Evolutionary conservation across 2,329 filamentous ascomycete species (phyloP), one percentile per base, ranked within the genome.

Genomic region (Fusarium beomiforme): DNA sequence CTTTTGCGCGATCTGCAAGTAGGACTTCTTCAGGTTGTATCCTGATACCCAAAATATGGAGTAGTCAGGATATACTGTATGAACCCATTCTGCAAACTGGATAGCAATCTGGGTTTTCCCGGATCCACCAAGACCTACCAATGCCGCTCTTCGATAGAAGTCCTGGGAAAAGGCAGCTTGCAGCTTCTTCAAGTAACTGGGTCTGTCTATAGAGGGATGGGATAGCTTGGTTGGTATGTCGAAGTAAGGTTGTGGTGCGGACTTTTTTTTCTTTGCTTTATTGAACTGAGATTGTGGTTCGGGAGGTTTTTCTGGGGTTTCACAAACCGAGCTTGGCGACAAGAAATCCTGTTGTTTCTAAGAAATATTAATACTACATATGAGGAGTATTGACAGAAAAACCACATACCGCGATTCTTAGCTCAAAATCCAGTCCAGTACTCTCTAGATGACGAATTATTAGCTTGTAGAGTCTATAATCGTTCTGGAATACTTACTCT

Each of bases 311-410:
- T 19, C 36, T 37, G 19, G 10, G 4, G 9, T n/a, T 10, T n/a
- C 9, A 16, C 14, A 16, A 24, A 6, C 23, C 10, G 8, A 6
- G 13, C 14, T 23, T 6, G 14, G 8, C 6, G 6, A 7, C 1
- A 6, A 0, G 21, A 23, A 4, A 16, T 23, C 12, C 4, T 42
- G 14, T 17, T 23, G 1, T 2, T 5, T 13, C 41, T 42, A 8
- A 10, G 6, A 42, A 11, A 23, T 14, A 23, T 42, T 3, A 41
- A 21, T 16, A 16, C 39, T n/a, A n/a, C n/a, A n/a, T n/a, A n/a
- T n/a, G n/a, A n/a, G n/a, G n/a, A n/a, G n/a, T n/a, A n/a, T n/a
- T n/a, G n/a, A n/a, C n/a, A n/a, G n/a, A n/a, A n/a, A n/a, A n/a
- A n/a, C n/a, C 14, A 42, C 21, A 0, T 23, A 49, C 44, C 29